Conservation (phyloP, 306 rosid genomes). For the Benincasa hispida region DNA sequence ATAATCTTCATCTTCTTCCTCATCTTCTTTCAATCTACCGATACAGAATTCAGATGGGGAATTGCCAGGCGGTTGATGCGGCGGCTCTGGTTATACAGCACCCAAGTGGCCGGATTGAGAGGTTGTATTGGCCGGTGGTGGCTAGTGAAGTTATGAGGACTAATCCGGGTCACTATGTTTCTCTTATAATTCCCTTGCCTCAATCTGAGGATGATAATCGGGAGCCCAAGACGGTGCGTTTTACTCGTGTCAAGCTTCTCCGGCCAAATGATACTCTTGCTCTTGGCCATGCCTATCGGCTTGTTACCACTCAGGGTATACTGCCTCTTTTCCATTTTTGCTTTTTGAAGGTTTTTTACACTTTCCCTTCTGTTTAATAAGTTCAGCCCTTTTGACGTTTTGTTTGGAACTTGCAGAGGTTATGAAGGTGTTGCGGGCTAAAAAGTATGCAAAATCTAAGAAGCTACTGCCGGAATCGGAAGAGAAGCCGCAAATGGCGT, state of each 20-base stretch:
- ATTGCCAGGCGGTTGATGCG: constrained; percentile 96
- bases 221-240: constrained; percentile 43
- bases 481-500: constrained; percentile 15
- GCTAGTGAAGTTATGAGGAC: constrained; percentile 80
- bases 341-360: not conserved
- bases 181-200: constrained; percentile 82
- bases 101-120: constrained; percentile 80
- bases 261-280: constrained; percentile 76
- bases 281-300: constrained; percentile 94
- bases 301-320: constrained; percentile 76
- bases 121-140: constrained; percentile 57
- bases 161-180: constrained; percentile 90
- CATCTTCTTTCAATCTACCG: not conserved
- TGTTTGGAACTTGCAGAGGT: constrained; percentile 41
- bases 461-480: constrained; percentile 32
- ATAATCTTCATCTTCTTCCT: constrained; percentile 10
- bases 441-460: constrained; percentile 66
- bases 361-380: not conserved
- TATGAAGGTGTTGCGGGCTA: constrained; percentile 73
- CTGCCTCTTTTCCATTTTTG: not conserved
- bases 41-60: constrained; percentile 42
- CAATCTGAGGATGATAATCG: constrained; percentile 24
- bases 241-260: constrained; percentile 92
- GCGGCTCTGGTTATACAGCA: constrained; percentile 95
- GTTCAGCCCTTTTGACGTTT: not conserved